Evolutionary conservation across 2,329 filamentous ascomycete genomes (phyloP).

Genomic region (Phyllosticta citribraziliensis): DNA sequence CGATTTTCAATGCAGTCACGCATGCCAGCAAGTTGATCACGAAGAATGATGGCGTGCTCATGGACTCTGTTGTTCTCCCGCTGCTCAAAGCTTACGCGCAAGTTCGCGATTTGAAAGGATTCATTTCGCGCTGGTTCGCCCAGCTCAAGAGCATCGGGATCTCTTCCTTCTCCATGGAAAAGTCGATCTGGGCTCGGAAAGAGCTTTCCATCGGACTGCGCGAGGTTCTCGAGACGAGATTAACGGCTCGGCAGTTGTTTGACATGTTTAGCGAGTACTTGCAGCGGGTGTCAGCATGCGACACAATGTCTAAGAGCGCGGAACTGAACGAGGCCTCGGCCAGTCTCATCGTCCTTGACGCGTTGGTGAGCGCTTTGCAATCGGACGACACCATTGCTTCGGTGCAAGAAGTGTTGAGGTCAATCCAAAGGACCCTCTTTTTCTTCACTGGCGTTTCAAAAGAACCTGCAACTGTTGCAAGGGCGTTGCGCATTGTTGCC

Average conservation of each 20-base stretch:
- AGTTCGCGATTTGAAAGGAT: slow-evolving; percentile 25
- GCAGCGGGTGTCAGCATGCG: slow-evolving; percentile 1
- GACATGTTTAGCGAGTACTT: slow-evolving; percentile 21
- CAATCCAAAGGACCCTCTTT: slow-evolving; percentile 2
- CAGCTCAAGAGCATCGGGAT: slow-evolving; percentile 17
- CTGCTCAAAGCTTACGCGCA: slow-evolving; percentile 25
- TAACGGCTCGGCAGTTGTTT: slow-evolving; percentile 24
- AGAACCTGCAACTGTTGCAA: slow-evolving; percentile 5
- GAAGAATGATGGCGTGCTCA: slow-evolving; percentile 3
- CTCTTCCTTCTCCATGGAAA: not conserved
- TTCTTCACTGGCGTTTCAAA: slow-evolving; percentile 3
- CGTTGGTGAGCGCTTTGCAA: slow-evolving; percentile 2
- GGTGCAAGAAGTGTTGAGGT: not conserved
- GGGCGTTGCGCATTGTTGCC: slow-evolving; percentile 1
- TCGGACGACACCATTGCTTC: slow-evolving; percentile 5
- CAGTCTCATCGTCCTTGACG: slow-evolving; percentile 6
- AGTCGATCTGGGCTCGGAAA: slow-evolving; percentile 23
- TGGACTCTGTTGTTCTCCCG: slow-evolving; percentile 19
- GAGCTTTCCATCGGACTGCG: slow-evolving; percentile 17
- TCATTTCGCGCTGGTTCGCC: slow-evolving; percentile 25
- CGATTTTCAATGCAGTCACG: slow-evolving; percentile 1
- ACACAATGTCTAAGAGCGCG: not conserved
- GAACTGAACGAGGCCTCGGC: not conserved
- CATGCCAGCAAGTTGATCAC: not conserved
- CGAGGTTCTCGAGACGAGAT: slow-evolving; percentile 20